Percentiles rank a stretch among this genome's conserved stretches.
Evolutionary conservation across 2,329 filamentous ascomycete species (phyloP).

Genomic region (Lachnellula subtilissima): DNA sequence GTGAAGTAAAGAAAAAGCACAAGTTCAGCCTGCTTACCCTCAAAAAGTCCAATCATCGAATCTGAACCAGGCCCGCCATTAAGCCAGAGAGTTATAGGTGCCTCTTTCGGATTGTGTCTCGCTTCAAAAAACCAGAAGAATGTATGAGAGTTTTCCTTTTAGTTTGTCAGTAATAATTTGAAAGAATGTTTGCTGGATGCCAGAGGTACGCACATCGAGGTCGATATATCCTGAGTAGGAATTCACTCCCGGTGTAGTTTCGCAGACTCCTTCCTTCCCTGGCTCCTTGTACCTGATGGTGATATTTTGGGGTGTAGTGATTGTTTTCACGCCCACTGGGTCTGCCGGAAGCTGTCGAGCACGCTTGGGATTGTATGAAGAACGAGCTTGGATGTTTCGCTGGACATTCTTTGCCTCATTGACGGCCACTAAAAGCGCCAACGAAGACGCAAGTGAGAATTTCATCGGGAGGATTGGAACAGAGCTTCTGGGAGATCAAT

Average conservation of each 20-base stretch:
- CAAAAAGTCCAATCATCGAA: conserved; percentile 51
- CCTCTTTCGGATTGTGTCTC: conserved; percentile 40
- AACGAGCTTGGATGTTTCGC: conserved; percentile 21
- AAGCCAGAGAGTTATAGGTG: conserved; percentile 48
- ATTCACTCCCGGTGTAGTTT: conserved; percentile 27
- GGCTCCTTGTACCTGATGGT: conserved; percentile 44
- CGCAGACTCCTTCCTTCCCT: conserved; percentile 28
- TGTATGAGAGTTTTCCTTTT: conserved; percentile 40
- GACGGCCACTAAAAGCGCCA: conserved; percentile 6
- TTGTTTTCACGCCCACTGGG: conserved; percentile 34
- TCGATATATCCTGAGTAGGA: conserved; percentile 28
- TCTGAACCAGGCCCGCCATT: conserved; percentile 50
- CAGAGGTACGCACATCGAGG: conserved; percentile 14
- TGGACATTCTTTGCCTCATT: conserved; percentile 12
- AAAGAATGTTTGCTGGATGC: neutral
- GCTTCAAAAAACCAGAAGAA: conserved; percentile 50
- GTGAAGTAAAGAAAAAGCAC: neutral
- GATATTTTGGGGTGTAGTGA: conserved; percentile 37
- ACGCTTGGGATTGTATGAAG: conserved; percentile 11
- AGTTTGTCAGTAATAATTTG: neutral
- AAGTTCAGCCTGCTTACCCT: conserved; percentile 13
- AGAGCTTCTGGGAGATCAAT: neutral
- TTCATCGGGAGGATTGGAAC: conserved; percentile 4
- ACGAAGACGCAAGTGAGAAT: conserved; percentile 5
- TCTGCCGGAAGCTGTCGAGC: conserved; percentile 37